phyloP scores from a whole-genome alignment of 768 basidiomycete species.

The Tulasnella sp. region DNA sequence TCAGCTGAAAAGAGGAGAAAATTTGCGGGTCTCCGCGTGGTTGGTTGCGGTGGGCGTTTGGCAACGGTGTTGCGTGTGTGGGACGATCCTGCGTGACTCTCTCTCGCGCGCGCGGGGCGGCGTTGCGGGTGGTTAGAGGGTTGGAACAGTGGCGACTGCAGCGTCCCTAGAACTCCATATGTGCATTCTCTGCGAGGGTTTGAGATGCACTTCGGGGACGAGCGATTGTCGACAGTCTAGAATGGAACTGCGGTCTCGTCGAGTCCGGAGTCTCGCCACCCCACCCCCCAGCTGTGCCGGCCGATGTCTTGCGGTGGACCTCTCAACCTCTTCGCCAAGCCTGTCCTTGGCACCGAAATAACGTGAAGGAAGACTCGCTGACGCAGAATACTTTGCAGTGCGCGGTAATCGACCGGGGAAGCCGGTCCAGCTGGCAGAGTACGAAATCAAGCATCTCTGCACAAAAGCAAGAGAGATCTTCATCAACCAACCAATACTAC shows the following conservation, averaged over 20 bases:
- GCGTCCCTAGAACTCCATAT: not conserved
- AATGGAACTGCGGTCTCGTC: slow-evolving; percentile 1
- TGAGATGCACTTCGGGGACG: not conserved
- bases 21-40: slow-evolving; percentile 25
- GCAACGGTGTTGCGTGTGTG: slow-evolving; percentile 7
- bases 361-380: not conserved
- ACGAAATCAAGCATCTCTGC: slow-evolving; percentile 99
- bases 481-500: slow-evolving; percentile 95
- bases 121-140: not conserved
- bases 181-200: not conserved
- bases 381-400: slow-evolving; percentile 42
- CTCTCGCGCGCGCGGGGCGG: not conserved
- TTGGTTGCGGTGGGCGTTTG: not conserved
- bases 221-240: not conserved
- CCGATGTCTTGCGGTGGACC: slow-evolving; percentile 6
- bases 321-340: not conserved
- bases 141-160: not conserved
- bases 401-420: slow-evolving; percentile 98
- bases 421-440: slow-evolving; percentile 94
- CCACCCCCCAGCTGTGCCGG: not conserved
- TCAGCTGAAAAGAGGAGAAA: not conserved
- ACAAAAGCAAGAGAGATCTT: slow-evolving; percentile 98
- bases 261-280: not conserved
- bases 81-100: not conserved
- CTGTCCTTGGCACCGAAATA: not conserved